Evolutionary conservation across 1,139 yeast genomes (phyloP), one percentile per base, ranked within the genome.

Genomic region (Chernovozyma aurita): DNA sequence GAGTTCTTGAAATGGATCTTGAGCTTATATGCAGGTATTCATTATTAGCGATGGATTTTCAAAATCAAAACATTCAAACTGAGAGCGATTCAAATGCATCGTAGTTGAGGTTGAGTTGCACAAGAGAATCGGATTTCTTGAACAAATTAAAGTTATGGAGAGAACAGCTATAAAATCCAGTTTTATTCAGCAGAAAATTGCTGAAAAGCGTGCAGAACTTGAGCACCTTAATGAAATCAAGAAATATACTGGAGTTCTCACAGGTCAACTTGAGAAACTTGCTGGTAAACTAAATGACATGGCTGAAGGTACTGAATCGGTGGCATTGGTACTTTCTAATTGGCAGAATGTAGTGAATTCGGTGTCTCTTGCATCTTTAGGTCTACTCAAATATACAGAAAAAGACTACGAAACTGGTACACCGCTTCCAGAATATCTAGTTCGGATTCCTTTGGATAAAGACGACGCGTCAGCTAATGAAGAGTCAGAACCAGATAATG

Each of bases 281-380:
- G 74, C 73, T 18, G 57, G 53, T n/a, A 70, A 73, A 45, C 51
- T 81, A 30, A 70, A 65, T 13, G 63, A 64, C 12, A 61, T 81
- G 60, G 72, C 73, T 14, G 73, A 69, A 28, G 86, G 85, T 0
- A 71, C 87, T 2, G 78, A 71, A 38, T 70, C 78, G 31, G 78
- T 78, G 9, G 73, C 70, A 4, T 53, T 67, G 13, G 73, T 79
- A 4, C 62, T 80, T 48, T 69, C 80, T 8, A 82, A 80, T 45
- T 85, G 95, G 95, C 75, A 77, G 41, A 78, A 74, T 41, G 82
- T 85, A 14, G 65, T 80, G 17, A 67, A 78, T 41, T 76, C 87
- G 1, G 75, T 84, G 0, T 75, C 83, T 9, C 56, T 85, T 48
- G 90, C 94, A 0, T 77, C 88, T 0, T 57, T 78, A 47, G 78